Base-by-base conservation (phyloP, 768 basidiomycete species). In the Panellus pusillus region DNA sequence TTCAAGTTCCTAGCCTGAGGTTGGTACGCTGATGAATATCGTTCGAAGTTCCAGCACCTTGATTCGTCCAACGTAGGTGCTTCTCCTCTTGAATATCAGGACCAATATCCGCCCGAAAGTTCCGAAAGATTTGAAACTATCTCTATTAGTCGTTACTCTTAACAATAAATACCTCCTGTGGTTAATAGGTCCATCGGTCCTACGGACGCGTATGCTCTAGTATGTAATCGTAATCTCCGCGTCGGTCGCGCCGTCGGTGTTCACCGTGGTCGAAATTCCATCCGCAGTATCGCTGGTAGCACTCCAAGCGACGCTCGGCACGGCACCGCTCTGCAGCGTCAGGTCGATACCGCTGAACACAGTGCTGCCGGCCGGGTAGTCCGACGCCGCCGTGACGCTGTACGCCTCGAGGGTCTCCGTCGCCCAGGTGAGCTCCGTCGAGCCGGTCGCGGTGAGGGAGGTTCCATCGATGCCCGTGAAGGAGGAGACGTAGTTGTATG, bases 201-300 rank as follows among this genome's bases (percentile, higher is more conserved):
- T 6, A 24, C 24, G 24, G 24, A n/a, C 6, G 24, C 24, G 24
- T 24, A 24, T 24, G 24, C 24, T 24, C 48, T 47, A 45, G 17
- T 55, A 55, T 1, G 17, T 37, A 13, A 55, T 55, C 38, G 39
- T 55, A 19, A 55, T 48, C 20, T 20, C 12, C 20, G 54, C 54
- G 19, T 50, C 19, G n/a, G 29, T 36, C 41, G 54, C 46, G 9
- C 47, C 54, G 32, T 43, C 24, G 3, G 13, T 48, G n/a, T 40
- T 36, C 28, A 55, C 27, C 9, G 39, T 49, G 11, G 47, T 43
- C 1, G 47, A 48, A 8, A 55, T 5, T 2, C 44, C 39, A 38
- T 55, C 54, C 19, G 46, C 39, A 15, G 24, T 14, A 27, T 55
- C 47, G 41, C 31, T 41, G 6, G 14, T 13, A 12, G 18, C 2